Conservation (phyloP, 768 basidiomycete genomes). For the Tricholoma furcatifolium region DNA sequence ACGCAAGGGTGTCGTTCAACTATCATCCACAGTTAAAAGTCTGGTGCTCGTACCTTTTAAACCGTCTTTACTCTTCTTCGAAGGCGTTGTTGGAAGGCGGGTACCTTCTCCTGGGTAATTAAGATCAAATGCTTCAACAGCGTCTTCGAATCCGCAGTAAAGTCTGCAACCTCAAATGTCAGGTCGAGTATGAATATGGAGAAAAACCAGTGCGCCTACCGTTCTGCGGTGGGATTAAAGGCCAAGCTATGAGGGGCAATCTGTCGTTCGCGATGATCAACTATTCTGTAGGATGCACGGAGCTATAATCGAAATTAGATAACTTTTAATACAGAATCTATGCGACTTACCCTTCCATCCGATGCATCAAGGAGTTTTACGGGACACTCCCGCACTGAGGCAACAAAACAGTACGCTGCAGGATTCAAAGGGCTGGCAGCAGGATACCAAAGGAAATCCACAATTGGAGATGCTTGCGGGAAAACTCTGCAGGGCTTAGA, state of each 20-base stretch:
- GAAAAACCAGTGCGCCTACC: conserved; percentile 35
- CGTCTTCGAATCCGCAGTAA: conserved; percentile 29
- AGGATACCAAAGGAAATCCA: conserved; percentile 87
- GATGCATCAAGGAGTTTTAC: conserved; percentile 81
- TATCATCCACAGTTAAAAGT: background rate
- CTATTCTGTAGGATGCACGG: conserved; percentile 87
- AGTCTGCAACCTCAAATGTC: conserved; percentile 8
- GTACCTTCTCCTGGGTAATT: conserved; percentile 21
- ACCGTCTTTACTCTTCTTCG: conserved; percentile 56
- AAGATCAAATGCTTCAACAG: conserved; percentile 27
- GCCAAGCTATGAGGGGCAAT: conserved; percentile 83
- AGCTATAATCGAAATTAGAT: conserved; percentile 46
- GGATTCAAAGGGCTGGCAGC: conserved; percentile 57
- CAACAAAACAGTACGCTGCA: conserved; percentile 77
- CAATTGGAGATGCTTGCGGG: conserved; percentile 65
- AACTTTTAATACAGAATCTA: background rate
- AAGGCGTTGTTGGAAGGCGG: conserved; percentile 21
- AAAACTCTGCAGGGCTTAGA: conserved; percentile 25
- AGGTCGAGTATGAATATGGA: background rate
- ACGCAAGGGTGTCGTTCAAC: background rate
- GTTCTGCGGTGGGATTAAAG: conserved; percentile 68
- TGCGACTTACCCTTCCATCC: conserved; percentile 62
- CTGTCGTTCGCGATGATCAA: conserved; percentile 92
- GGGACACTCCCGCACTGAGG: conserved; percentile 82
- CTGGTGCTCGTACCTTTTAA: conserved; percentile 63